Conservation (phyloP, 805 yeast genomes). For the Saccharomyces eubayanus region DNA sequence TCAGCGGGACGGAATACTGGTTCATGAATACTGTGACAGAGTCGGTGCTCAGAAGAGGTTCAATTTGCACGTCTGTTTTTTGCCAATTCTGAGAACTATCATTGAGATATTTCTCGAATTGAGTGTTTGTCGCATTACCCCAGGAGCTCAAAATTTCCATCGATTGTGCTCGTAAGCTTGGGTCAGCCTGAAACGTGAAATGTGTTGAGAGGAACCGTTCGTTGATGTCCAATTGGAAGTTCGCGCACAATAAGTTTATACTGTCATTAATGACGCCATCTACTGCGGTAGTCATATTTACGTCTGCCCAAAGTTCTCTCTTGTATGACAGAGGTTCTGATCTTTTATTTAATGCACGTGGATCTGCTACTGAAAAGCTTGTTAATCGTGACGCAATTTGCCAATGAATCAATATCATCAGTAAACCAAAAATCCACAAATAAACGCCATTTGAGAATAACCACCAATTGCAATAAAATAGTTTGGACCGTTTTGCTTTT, state of each 20-base stretch:
- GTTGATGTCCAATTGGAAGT: constrained; percentile 3
- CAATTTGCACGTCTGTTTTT: background rate
- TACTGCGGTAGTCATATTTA: background rate
- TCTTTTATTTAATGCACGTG: background rate
- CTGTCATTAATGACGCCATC: background rate
- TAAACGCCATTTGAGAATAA: constrained; percentile 9
- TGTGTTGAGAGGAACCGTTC: background rate
- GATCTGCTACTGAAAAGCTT: background rate
- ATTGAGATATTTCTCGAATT: background rate
- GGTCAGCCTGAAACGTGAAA: background rate
- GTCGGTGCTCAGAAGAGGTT: background rate
- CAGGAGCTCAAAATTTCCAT: background rate
- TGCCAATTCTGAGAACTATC: background rate
- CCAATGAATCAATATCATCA: constrained; percentile 7
- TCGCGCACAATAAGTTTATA: background rate
- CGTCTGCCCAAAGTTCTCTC: background rate
- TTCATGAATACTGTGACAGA: background rate
- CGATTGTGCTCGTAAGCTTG: background rate
- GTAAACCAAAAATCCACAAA: constrained; percentile 7
- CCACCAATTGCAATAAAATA: constrained; percentile 9
- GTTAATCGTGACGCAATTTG: constrained; percentile 4
- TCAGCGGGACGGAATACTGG: background rate
- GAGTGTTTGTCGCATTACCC: background rate
- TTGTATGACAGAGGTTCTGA: background rate
- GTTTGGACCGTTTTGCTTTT: constrained; percentile 1